Evolutionary conservation across 164 flowering plant species (phyloP), one percentile per base, ranked within the genome.

Genomic region (Macadamia integrifolia): DNA sequence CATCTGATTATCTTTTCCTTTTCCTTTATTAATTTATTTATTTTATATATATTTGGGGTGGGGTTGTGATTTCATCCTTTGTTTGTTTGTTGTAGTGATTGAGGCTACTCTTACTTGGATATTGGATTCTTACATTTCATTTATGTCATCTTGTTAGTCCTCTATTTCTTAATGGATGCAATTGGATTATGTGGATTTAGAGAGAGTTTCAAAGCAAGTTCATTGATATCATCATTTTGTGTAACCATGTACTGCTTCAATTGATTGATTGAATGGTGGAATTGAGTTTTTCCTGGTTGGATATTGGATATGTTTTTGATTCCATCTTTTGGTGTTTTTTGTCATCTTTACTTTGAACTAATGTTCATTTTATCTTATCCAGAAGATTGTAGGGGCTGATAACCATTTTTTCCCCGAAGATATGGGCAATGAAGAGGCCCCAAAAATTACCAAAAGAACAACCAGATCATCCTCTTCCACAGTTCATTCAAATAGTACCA

Each of bases 391-490:
- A 49, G 14, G 15, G 53, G 15, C 15, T 53, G 17, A 53, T n/a
- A 11, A 13, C 57, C 18, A 30, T 40, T 70, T 58, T 71, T 35
- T 35, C 5, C 40, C 40, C 3, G 69, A 72, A 68, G 70, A 60
- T 32, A 87, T 84, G 91, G 78, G 76, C n/a, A 82, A 71, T 64
- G 88, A 81, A 42, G 84, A 77, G 71, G 73, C 67, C 42, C 82
- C 83, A 11, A 80, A 77, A 70, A 48, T 66, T 56, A 67, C 75
- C 32, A 78, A 82, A 77, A 88, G 94, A 81, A 73, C 83, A 59
- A 90, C 96, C 35, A 83, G 94, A 72, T 81, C 79, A 8, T 81
- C 84, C 43, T 55, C 82, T 55, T 58, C 77, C 1, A 65, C 59
- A 46, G 29, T 83, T 4, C 72, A 56, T 64, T 66, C 72, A 6